These are phyloP conservation scores for Botrytis medusae DNA, from an alignment of 2,329 filamentous ascomycete species.

Conservation along the genomic window DNA sequence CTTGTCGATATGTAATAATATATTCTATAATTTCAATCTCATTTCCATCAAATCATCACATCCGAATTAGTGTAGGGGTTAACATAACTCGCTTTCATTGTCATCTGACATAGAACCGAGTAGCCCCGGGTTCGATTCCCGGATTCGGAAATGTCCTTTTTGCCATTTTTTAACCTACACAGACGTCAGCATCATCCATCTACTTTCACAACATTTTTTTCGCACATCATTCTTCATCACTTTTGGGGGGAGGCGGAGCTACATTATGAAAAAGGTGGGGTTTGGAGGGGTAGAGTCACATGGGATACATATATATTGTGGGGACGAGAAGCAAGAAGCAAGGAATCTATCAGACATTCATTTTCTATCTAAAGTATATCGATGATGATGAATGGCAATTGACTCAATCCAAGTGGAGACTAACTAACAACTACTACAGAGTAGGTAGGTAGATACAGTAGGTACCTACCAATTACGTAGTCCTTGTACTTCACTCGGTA, in stretches of 20 bases:
- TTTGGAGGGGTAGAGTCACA: background rate
- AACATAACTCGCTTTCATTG: background rate
- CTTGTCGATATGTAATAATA: too few species aligned
- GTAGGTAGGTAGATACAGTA: background rate
- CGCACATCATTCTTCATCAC: background rate
- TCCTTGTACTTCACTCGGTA: background rate
- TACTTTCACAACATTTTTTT: background rate
- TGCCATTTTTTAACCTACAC: background rate
- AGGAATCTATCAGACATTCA: background rate
- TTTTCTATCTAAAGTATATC: background rate
- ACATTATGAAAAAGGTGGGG: background rate
- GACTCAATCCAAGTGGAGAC: background rate
- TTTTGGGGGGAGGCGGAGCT: background rate
- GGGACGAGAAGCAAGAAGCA: background rate
- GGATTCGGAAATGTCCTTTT: background rate
- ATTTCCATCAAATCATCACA: too few species aligned
- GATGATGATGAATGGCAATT: background rate
- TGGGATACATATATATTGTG: background rate
- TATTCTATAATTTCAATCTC: too few species aligned
- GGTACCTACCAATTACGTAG: background rate
- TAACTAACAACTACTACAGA: background rate
- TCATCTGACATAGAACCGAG: background rate
- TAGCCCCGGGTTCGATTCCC: conserved; percentile 1
- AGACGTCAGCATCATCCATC: background rate
- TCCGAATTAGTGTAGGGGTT: background rate